Evolutionary conservation across 345 rosid species (phyloP).

Genomic region (Pistacia vera): DNA sequence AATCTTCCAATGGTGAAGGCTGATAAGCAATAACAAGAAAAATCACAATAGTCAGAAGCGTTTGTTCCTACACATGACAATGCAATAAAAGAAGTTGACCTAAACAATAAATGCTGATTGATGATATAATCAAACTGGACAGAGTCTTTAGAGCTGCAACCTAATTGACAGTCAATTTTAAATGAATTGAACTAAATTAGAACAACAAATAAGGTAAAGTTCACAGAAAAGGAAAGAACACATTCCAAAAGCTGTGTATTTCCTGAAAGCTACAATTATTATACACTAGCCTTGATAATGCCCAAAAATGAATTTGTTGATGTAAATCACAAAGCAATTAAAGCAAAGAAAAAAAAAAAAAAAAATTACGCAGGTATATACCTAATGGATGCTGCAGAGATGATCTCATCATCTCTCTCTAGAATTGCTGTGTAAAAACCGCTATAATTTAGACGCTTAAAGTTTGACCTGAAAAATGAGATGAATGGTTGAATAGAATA

Average conservation of each 20-base stretch:
- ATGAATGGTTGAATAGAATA: conserved; percentile 5
- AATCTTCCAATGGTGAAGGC: not conserved
- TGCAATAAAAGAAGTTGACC: not conserved
- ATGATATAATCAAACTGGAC: not conserved
- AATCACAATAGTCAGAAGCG: not conserved
- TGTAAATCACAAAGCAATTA: too few species aligned
- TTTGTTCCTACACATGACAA: not conserved
- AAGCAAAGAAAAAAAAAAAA: not conserved
- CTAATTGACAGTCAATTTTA: not conserved
- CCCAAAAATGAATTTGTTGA: not conserved
- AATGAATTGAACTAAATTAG: not conserved
- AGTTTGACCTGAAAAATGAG: conserved; percentile 72
- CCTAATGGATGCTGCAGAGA: conserved; percentile 91
- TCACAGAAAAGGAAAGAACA: not conserved
- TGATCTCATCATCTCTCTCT: conserved; percentile 87
- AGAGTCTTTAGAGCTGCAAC: not conserved
- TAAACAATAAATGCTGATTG: not conserved
- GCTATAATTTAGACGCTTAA: conserved; percentile 71
- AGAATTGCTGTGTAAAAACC: conserved; percentile 76
- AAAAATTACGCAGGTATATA: conserved; percentile 31
- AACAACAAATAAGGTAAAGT: not conserved
- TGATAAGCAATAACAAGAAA: not conserved
- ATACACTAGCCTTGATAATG: conserved; percentile 1
- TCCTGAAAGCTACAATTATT: not conserved
- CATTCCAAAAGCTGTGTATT: not conserved